Percentiles rank a stretch among this genome's conserved stretches.
Evolutionary conservation across 768 basidiomycete genomes (phyloP).

Genomic region (Lyophyllum semitale): DNA sequence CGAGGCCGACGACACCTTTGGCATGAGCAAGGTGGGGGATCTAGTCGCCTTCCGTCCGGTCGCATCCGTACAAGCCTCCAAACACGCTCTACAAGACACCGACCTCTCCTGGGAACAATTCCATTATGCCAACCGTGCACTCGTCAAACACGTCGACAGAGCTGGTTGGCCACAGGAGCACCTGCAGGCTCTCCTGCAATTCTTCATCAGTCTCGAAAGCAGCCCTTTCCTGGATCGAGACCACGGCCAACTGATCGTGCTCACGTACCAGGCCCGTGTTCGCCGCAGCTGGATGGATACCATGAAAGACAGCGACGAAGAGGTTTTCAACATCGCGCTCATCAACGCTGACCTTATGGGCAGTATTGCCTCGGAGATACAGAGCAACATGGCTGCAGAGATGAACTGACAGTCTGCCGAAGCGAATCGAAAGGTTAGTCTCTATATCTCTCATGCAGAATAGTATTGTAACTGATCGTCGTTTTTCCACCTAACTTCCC

Average conservation of each 20-base stretch:
- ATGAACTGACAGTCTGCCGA: too few relatives aligned
- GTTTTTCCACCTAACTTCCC: neutral
- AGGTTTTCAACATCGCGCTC: too few relatives aligned
- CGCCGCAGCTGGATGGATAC: constrained; percentile 6
- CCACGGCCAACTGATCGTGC: constrained; percentile 9
- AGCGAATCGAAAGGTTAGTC: too few relatives aligned
- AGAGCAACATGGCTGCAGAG: constrained; percentile 5
- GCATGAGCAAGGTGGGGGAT: constrained; percentile 11
- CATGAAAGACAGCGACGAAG: constrained; percentile 13
- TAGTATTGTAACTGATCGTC: too few relatives aligned
- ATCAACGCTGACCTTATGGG: too few relatives aligned
- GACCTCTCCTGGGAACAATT: constrained; percentile 22
- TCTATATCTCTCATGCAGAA: too few relatives aligned
- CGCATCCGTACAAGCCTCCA: constrained; percentile 18
- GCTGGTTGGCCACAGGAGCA: neutral
- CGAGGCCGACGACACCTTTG: too few relatives aligned
- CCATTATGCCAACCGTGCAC: constrained; percentile 1
- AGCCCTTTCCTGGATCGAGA: constrained; percentile 1
- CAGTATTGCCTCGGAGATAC: constrained; percentile 7
- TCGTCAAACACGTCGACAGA: neutral
- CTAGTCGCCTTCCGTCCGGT: constrained; percentile 10
- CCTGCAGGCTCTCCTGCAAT: neutral
- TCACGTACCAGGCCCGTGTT: too few relatives aligned
- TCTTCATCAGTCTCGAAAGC: constrained; percentile 7
- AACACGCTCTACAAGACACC: constrained; percentile 8